Percentiles rank a stretch among this genome's conserved stretches.
Conservation (phyloP, 805 yeast genomes). For the Hanseniaspora mollemarum region DNA sequence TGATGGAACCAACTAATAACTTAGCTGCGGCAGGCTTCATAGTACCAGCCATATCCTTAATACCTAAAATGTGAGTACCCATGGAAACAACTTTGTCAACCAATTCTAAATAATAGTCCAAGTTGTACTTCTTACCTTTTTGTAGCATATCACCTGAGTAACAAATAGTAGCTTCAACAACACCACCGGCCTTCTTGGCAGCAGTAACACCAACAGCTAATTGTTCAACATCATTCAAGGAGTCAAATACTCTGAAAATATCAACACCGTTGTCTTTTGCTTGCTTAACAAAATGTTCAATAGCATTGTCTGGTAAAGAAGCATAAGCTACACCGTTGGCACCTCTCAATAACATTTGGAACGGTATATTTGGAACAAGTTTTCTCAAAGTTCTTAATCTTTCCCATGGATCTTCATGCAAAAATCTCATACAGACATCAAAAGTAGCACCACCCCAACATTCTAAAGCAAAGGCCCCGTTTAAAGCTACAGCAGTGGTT, state of each 20-base stretch:
- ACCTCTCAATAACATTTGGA: slow-evolving; percentile 98
- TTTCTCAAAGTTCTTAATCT: slow-evolving; percentile 78
- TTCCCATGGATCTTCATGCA: slow-evolving; percentile 98
- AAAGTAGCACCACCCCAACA: slow-evolving; percentile 99
- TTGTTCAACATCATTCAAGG: slow-evolving; percentile 92
- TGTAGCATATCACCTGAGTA: slow-evolving; percentile 98
- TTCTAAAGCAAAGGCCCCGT: slow-evolving; percentile 88
- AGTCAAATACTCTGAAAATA: slow-evolving; percentile 95
- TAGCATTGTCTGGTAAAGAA: slow-evolving; percentile 95
- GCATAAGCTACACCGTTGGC: slow-evolving; percentile 99
- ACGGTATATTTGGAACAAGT: slow-evolving; percentile 94
- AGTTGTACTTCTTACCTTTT: slow-evolving; percentile 90
- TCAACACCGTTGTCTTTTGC: slow-evolving; percentile 96
- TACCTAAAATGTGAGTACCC: slow-evolving; percentile 96
- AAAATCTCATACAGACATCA: slow-evolving; percentile 96
- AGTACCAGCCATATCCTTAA: slow-evolving; percentile 99
- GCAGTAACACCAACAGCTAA: slow-evolving; percentile 96
- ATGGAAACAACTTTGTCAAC: slow-evolving; percentile 73
- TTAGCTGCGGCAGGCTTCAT: slow-evolving; percentile 90
- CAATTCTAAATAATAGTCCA: slow-evolving; percentile 73
- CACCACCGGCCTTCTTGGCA: slow-evolving; percentile 96
- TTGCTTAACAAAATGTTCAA: slow-evolving; percentile 89
- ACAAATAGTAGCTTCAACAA: slow-evolving; percentile 95
- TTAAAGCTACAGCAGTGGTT: slow-evolving; percentile 78
- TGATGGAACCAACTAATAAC: slow-evolving; percentile 62